Conservation (phyloP, 169 alveolate genomes). For the Eimeria falciformis region DNA sequence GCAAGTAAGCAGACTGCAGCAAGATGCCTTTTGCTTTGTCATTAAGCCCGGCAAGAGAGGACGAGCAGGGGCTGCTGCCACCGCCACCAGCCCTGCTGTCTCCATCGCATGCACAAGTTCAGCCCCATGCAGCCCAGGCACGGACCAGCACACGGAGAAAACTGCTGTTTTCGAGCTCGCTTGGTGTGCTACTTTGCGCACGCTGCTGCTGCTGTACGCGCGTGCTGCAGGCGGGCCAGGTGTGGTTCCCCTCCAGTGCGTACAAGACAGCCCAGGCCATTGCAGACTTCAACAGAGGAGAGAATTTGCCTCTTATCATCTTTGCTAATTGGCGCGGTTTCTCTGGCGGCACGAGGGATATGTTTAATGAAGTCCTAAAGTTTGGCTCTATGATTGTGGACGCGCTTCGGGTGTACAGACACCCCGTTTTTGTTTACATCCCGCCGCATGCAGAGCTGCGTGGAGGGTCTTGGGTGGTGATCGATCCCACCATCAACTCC, state of each 20-base stretch:
- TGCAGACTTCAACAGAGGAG: conserved; percentile 87
- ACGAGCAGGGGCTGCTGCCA: neutral
- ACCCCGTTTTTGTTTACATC: conserved; percentile 88
- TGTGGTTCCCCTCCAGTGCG: conserved; percentile 91
- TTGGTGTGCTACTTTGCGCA: neutral
- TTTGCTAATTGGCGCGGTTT: conserved; percentile 85
- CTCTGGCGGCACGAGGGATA: conserved; percentile 88
- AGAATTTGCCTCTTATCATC: conserved; percentile 86
- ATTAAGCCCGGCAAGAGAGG: neutral
- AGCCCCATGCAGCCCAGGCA: neutral
- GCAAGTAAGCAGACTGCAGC: conserved; percentile 1
- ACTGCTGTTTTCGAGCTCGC: neutral
- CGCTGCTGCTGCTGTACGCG: neutral
- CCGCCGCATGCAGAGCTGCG: conserved; percentile 89
- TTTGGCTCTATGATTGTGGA: conserved; percentile 89
- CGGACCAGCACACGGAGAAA: neutral
- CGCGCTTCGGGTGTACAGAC: conserved; percentile 85
- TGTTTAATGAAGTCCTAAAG: conserved; percentile 86
- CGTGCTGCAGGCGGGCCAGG: conserved; percentile 86
- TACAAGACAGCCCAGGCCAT: conserved; percentile 92
- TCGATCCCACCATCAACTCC: conserved; percentile 88
- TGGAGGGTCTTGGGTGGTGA: conserved; percentile 94
- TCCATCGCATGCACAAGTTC: too few species aligned
- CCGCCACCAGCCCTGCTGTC: too few species aligned
- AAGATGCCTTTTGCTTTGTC: neutral